These are phyloP conservation scores for Albatrellus ellisii DNA, from an alignment of 768 basidiomycete genomes.

Conservation along the genomic window DNA sequence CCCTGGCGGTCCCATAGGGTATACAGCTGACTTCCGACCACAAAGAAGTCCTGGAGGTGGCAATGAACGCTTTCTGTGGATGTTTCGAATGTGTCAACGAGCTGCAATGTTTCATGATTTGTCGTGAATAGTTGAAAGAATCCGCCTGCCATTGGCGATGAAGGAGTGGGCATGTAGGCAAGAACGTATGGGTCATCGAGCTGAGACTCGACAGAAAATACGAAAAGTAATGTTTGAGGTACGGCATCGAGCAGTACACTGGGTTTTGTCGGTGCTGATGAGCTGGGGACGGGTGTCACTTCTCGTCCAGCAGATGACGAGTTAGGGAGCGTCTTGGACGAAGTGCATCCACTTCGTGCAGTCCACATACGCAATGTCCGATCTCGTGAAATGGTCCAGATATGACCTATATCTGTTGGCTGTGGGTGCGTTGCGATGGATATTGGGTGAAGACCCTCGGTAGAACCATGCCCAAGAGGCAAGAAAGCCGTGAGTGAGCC, in stretches of 20 bases:
- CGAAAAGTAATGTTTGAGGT: slow-evolving; percentile 49
- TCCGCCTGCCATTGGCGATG: slow-evolving; percentile 59
- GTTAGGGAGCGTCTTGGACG: slow-evolving; percentile 38
- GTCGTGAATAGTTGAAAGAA: slow-evolving; percentile 57
- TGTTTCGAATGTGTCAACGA: slow-evolving; percentile 44
- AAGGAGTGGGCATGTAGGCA: slow-evolving; percentile 58
- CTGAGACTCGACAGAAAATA: slow-evolving; percentile 35
- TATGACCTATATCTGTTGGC: slow-evolving; percentile 59
- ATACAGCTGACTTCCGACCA: slow-evolving; percentile 42
- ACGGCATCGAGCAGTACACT: slow-evolving; percentile 44
- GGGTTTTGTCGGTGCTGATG: slow-evolving; percentile 22
- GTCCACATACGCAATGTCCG: slow-evolving; percentile 80
- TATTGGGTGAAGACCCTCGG: slow-evolving; percentile 47
- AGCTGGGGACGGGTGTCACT: slow-evolving; percentile 20
- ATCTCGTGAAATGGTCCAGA: slow-evolving; percentile 84
- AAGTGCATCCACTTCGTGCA: slow-evolving; percentile 58
- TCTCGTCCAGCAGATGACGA: slow-evolving; percentile 20
- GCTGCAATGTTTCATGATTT: slow-evolving; percentile 43
- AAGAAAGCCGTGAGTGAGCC: slow-evolving; percentile 54
- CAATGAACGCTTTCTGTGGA: slow-evolving; percentile 49
- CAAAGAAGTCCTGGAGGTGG: slow-evolving; percentile 65
- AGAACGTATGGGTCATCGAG: slow-evolving; percentile 49
- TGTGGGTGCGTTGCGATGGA: slow-evolving; percentile 62
- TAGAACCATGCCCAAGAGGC: slow-evolving; percentile 24
- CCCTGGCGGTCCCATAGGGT: slow-evolving; percentile 77